Base-by-base conservation (phyloP, 352 stramenopile genomes). In the Phytophthora aleatoria region DNA sequence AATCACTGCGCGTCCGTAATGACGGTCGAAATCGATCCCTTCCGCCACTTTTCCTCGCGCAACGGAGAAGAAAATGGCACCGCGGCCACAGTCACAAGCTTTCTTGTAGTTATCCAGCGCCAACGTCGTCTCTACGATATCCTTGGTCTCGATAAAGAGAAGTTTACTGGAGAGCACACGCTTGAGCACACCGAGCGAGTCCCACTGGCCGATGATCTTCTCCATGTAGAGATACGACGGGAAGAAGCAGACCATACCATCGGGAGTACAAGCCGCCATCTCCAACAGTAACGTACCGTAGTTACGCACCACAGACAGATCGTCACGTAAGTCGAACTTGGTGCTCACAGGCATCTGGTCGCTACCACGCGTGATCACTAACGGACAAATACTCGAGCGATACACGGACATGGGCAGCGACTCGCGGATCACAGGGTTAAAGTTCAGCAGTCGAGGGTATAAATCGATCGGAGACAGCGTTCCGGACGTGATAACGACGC, bases 171-270 rank as follows among this genome's bases (percentile, higher is more conserved):
- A 87, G 9, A 98, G 85, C 16, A 99, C 86, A 50, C 98, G 90
- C 72, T 96, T 92, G 13, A 99, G 82, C 33, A 96, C 85, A 8
- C 88, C 85, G 8, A 94, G 74, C 13, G 86, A 75, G 61, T 99
- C 94, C 97, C 97, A 99, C 62, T 98, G 90, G 3, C 83, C 90
- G n/a, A 99, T 94, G 50, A 99, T 98, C 50, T 94, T 97, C 70
- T 99, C 97, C 97, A 99, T 99, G 76, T 99, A 99, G 43, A 96
- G 88, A 77, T 99, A 99, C 9, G 94, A 99, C 16, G 97, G 98
- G 70, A 99, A 99, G 77, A 99, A 99, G 49, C 96, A 98, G 30
- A 99, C 97, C 64, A 99, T 97, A 38, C 97, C 98, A 76, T 99
- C 97, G 1, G 98, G 98, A 5, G 98, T 97, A 30, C 85, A 90